phyloP scores from a whole-genome alignment of 2,329 filamentous ascomycete genomes.

The Phialophora macrospora region DNA sequence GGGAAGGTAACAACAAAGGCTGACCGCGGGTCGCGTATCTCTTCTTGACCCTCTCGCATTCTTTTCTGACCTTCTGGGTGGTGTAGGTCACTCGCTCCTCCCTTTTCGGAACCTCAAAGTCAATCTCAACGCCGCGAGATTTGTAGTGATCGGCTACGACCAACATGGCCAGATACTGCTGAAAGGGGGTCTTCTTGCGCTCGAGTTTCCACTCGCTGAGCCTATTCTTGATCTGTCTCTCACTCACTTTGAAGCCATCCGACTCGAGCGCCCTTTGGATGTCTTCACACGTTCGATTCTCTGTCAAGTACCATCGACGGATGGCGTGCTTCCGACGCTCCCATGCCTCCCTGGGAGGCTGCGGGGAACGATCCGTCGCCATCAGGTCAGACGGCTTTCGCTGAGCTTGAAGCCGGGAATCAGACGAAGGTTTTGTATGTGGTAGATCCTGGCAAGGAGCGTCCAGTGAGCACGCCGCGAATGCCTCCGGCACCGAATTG shows the following conservation, averaged over 20 bases:
- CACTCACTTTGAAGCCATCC: conserved; percentile 24
- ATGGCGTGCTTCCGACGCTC: conserved; percentile 26
- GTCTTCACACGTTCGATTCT: conserved; percentile 25
- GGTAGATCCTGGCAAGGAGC: not conserved
- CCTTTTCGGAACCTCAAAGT: conserved; percentile 32
- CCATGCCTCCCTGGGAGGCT: conserved; percentile 30
- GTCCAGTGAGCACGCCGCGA: not conserved
- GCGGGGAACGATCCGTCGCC: conserved; percentile 18
- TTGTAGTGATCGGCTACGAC: conserved; percentile 16
- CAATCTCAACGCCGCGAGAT: conserved; percentile 10
- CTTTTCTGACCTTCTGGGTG: conserved; percentile 30
- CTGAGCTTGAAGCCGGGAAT: not conserved
- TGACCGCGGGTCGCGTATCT: conserved; percentile 8
- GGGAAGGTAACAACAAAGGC: conserved; percentile 7
- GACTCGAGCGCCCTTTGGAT: conserved; percentile 24
- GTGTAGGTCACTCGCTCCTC: conserved; percentile 15
- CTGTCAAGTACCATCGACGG: conserved; percentile 26
- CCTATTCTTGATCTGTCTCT: conserved; percentile 34
- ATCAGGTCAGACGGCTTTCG: conserved; percentile 6
- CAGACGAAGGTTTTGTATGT: not conserved
- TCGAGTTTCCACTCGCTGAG: conserved; percentile 34
- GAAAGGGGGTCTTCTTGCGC: conserved; percentile 29
- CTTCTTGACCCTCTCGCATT: conserved; percentile 32
- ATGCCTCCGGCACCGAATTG: not conserved
- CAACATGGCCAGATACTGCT: conserved; percentile 33